Evolutionary conservation across 345 rosid species (phyloP), one percentile per base, ranked within the genome.

Genomic region (Corchorus olitorius): DNA sequence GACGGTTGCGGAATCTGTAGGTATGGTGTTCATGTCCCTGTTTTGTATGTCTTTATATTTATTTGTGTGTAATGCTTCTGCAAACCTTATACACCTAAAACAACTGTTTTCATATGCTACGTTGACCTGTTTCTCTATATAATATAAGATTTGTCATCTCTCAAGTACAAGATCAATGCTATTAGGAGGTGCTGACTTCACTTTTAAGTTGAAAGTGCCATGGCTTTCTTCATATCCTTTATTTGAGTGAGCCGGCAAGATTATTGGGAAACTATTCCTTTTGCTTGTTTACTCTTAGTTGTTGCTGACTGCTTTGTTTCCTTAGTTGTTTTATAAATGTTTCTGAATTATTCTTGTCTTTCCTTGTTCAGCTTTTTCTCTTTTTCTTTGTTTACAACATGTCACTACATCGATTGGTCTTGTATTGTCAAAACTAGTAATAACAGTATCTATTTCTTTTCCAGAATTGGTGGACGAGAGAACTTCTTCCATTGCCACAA

Each of bases 1-100:
- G 83, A 83, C 13, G 93, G 94, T 13, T 94, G 98, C 81, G 97
- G 97, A 73, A 94, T 94, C 59, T 94, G 98, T 97, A 93, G 98
- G 98, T 94, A 84, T 78, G 61, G 35, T 73, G 13, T 33, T 62
- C 59, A 34, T 15, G 22, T 67, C 16, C 19, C 46, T 15, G 59
- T 50, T 20, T 41, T 48, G 22, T 73, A 3, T 27, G 54, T 46
- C 62, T 41, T 13, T 4, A n/a, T 69, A 16, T 52, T 55, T 8
- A 43, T 1, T 1, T 19, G 19, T 45, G 27, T 14, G 33, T 6
- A 8, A 3, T 73, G 11, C 17, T 62, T 63, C 11, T 34, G 19
- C 8, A 54, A 8, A 13, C 22, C 16, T 8, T 13, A 13, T 53
- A 35, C 1, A 67, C 54, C 65, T 0, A 6, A 4, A 6, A 33